These are phyloP conservation scores for Protomyces lactucae-debilis DNA, from an alignment of 1,139 yeast genomes.

Conservation along the genomic window DNA sequence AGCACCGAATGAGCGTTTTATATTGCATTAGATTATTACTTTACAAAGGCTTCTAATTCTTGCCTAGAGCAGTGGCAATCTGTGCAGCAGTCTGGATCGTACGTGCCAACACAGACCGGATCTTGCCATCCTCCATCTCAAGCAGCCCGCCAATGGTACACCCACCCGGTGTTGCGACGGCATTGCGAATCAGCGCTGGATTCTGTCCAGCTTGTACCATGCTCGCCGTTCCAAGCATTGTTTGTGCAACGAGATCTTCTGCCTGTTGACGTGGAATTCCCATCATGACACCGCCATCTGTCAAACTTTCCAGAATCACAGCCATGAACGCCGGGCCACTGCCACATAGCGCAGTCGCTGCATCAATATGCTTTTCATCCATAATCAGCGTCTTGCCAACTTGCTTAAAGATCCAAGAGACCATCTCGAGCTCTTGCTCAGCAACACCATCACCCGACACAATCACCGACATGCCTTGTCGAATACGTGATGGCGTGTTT, in stretches of 20 bases:
- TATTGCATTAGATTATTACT: background rate
- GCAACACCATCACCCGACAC: constrained; percentile 51
- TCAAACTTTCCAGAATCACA: constrained; percentile 81
- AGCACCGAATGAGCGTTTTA: background rate
- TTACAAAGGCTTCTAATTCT: constrained; percentile 26
- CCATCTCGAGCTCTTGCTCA: constrained; percentile 51
- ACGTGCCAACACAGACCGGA: constrained; percentile 78
- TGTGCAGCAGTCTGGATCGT: constrained; percentile 88
- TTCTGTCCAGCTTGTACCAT: constrained; percentile 64
- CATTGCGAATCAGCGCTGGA: constrained; percentile 84
- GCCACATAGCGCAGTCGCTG: constrained; percentile 91
- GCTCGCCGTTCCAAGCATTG: constrained; percentile 85
- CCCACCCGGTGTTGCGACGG: constrained; percentile 97
- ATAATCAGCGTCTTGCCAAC: constrained; percentile 44
- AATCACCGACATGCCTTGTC: constrained; percentile 89
- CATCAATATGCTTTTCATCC: constrained; percentile 83
- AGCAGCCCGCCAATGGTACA: constrained; percentile 94
- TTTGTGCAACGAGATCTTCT: constrained; percentile 87
- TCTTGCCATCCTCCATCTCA: constrained; percentile 86
- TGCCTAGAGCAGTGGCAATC: constrained; percentile 74
- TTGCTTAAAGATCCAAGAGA: constrained; percentile 62
- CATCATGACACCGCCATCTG: constrained; percentile 92
- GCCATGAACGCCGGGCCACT: constrained; percentile 95
- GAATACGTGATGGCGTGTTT: constrained; percentile 84
- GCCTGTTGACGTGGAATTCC: constrained; percentile 88